Base-by-base conservation (phyloP, 176 grass and related monocot species). In the Musa schizocarpa region DNA sequence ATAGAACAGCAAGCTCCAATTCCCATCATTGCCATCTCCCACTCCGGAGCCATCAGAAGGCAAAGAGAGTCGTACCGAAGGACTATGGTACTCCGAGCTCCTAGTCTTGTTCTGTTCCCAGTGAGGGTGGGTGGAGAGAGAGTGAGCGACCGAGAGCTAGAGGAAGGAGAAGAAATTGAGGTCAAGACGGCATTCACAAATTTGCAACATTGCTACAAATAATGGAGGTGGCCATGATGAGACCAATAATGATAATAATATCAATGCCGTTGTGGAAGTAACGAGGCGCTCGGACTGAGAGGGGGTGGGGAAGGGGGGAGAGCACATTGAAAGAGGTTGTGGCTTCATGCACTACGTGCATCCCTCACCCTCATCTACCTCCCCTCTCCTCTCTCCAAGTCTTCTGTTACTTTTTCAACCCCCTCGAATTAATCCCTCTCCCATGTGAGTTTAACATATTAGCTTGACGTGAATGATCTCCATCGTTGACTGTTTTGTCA, bases 21-120 rank as follows among this genome's bases (percentile, higher is more conserved):
- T 49, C 84, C 94, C 90, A 90, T 94, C 87, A 92, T 90, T 81
- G 80, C 81, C 80, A 89, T 83, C 85, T 92, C 88, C 91, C 91
- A 94, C 69, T 95, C 79, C 61, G 85, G 80, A 51, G 88, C 88
- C 91, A 99, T 99, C 66, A 53, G 7, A 48, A 73, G 34, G 34
- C 34, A 43, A 43, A 43, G 34, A 6, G 34, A 6, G 34, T 43
- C 5, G 34, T 43, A 43, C 0, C 3, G 4, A 43, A 43, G 34
- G 34, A 43, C 34, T 43, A 43, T 43, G 34, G 34, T 5, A 5
- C 3, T 34, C 3, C 29, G 29, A 34, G 29, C 29, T 34, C 29
- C 29, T 4, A 34, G 29, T 34, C 4, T 34, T 34, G 29, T 34
- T 34, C 3, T 4, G 29, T 6, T 43, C 34, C 34, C 4, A 43